These are phyloP conservation scores for Penicillium sp. DNA, from an alignment of 2,329 filamentous ascomycete genomes.

Conservation along the genomic window DNA sequence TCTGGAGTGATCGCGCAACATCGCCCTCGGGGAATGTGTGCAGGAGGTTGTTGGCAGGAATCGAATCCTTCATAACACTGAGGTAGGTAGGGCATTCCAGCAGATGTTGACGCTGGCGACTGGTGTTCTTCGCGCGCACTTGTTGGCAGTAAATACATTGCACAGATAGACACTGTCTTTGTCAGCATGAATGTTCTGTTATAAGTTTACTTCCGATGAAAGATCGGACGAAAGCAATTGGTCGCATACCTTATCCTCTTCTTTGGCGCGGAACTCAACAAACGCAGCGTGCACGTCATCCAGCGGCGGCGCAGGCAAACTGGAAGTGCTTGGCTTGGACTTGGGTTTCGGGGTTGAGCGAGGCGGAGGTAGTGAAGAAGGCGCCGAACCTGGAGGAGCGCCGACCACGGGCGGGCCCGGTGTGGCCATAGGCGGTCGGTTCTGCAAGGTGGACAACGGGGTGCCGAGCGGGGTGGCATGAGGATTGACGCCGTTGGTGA, in stretches of 20 bases:
- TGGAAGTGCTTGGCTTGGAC: conserved; percentile 38
- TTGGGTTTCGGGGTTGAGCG: conserved; percentile 42
- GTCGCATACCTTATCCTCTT: conserved; percentile 45
- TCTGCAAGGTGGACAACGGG: conserved; percentile 41
- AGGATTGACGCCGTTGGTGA: conserved; percentile 46
- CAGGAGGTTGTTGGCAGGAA: conserved; percentile 53
- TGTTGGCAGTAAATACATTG: conserved; percentile 55
- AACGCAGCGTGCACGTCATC: conserved; percentile 53
- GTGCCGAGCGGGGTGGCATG: conserved; percentile 47
- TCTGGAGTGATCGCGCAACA: conserved; percentile 48
- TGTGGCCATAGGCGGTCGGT: conserved; percentile 42
- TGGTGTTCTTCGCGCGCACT: conserved; percentile 53
- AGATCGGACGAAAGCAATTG: background rate
- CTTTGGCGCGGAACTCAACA: conserved; percentile 50
- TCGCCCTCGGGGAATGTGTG: conserved; percentile 54
- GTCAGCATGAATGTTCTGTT: background rate
- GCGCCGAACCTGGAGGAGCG: conserved; percentile 27
- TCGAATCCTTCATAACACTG: conserved; percentile 55
- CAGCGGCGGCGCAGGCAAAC: conserved; percentile 48
- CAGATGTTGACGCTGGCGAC: conserved; percentile 50
- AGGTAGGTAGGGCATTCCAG: conserved; percentile 53
- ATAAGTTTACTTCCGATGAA: no score
- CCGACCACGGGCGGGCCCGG: conserved; percentile 33
- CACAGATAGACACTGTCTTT: conserved; percentile 47
- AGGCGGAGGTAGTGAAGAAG: conserved; percentile 33